phyloP scores from a whole-genome alignment of 1,284 basidiomycete genomes.

The Malassezia caprae region DNA sequence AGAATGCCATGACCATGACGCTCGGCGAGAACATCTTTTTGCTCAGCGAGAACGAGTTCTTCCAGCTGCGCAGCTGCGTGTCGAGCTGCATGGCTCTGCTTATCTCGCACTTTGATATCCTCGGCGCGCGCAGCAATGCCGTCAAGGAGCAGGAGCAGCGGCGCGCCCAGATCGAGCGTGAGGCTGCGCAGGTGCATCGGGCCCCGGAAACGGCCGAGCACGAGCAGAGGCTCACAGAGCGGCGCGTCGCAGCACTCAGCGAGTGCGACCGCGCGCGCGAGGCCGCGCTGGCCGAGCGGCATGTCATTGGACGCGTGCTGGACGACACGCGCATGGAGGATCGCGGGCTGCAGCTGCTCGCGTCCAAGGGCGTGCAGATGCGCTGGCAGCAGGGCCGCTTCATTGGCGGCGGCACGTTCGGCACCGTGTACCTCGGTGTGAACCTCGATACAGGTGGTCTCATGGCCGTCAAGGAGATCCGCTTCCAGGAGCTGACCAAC shows the following conservation, averaged over 20 bases:
- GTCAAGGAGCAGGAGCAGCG: constrained; percentile 43
- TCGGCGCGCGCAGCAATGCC: constrained; percentile 42
- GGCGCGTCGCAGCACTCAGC: constrained; percentile 31
- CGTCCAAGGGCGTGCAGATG: constrained; percentile 81
- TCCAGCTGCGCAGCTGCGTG: constrained; percentile 78
- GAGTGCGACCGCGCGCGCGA: constrained; percentile 38
- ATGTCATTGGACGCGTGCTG: constrained; percentile 41
- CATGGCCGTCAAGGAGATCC: constrained; percentile 99
- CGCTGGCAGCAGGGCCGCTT: constrained; percentile 98
- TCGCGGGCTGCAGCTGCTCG: constrained; percentile 40
- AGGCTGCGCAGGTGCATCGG: constrained; percentile 45
- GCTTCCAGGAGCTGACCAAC: constrained; percentile 76
- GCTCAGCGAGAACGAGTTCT: constrained; percentile 67
- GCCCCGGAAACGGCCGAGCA: constrained; percentile 16
- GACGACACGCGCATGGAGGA: constrained; percentile 46
- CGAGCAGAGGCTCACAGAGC: constrained; percentile 26
- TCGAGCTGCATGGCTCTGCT: constrained; percentile 91
- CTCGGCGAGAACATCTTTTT: constrained; percentile 74
- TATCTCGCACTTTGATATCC: constrained; percentile 93
- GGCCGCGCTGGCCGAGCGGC: constrained; percentile 33
- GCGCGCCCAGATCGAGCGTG: constrained; percentile 32
- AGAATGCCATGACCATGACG: constrained; percentile 84
- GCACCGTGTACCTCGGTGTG: constrained; percentile 81
- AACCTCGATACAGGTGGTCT: constrained; percentile 91
- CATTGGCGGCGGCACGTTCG: constrained; percentile 90